phyloP scores from a whole-genome alignment of 2,329 filamentous ascomycete species.

The Beauveria scarabaeidicola region DNA sequence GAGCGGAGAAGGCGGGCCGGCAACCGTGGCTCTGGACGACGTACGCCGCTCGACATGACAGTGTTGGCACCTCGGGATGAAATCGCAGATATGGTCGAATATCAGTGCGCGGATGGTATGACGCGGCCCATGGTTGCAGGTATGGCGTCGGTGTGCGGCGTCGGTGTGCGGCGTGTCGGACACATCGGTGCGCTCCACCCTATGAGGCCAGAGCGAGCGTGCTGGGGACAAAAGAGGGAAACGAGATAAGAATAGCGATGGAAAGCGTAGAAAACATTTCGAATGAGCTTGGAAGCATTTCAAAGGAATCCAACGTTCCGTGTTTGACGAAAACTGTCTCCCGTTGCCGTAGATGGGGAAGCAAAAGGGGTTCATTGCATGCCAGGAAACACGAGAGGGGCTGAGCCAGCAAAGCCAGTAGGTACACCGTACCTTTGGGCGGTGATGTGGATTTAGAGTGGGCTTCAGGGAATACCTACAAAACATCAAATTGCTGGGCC shows the following conservation, averaged over 20 bases:
- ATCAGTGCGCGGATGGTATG: background rate
- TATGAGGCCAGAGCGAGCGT: background rate
- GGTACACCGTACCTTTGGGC: background rate
- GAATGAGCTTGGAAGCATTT: too few relatives aligned
- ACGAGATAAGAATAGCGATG: background rate
- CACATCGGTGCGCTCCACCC: too few relatives aligned
- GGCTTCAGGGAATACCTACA: background rate
- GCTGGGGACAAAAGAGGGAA: background rate
- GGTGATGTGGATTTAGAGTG: background rate
- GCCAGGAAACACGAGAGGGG: background rate
- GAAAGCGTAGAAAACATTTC: too few relatives aligned
- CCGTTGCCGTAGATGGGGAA: background rate
- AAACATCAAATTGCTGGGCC: background rate
- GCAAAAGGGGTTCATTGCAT: background rate
- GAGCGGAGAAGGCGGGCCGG: too few relatives aligned
- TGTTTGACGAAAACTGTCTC: background rate
- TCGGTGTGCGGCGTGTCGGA: background rate
- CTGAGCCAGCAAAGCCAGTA: too few relatives aligned
- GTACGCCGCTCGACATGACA: background rate
- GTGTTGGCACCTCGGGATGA: background rate
- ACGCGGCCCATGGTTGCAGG: background rate
- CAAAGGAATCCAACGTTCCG: background rate
- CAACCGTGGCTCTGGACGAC: too few relatives aligned
- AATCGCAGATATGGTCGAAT: background rate
- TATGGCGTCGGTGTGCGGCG: background rate